phyloP scores from a whole-genome alignment of 768 basidiomycete species.

The Boletellus emodensis region DNA sequence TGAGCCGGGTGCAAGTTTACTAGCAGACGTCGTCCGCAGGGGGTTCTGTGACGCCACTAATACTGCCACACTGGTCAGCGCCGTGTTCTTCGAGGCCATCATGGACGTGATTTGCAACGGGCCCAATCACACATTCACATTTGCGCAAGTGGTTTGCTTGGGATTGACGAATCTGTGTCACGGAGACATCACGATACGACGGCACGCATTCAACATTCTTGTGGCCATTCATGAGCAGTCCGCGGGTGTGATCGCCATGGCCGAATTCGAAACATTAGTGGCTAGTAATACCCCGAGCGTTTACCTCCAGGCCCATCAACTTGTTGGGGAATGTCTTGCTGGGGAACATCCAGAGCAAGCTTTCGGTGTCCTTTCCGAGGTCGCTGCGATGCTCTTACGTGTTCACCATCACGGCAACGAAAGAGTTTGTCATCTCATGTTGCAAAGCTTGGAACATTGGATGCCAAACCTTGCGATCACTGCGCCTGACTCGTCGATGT shows the following conservation, averaged over 20 bases:
- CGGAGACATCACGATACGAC: conserved; percentile 56
- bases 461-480: conserved; percentile 59
- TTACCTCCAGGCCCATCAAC: conserved; percentile 76
- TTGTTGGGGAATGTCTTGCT: conserved; percentile 75
- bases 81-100: conserved; percentile 75
- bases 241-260: conserved; percentile 63
- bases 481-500: conserved; percentile 43
- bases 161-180: conserved; percentile 85
- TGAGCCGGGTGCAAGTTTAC: conserved; percentile 49
- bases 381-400: conserved; percentile 69
- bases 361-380: conserved; percentile 60
- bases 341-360: conserved; percentile 69
- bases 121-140: conserved; percentile 57
- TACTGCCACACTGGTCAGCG: conserved; percentile 47
- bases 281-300: conserved; percentile 70
- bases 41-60: conserved; percentile 62
- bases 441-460: conserved; percentile 85
- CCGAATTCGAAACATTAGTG: conserved; percentile 69
- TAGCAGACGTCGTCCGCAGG: conserved; percentile 63
- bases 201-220: conserved; percentile 74
- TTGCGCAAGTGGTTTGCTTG: conserved; percentile 71
- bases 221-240: conserved; percentile 67
- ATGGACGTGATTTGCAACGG: conserved; percentile 60
- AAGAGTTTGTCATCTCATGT: conserved; percentile 52
- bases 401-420: conserved; percentile 48